These are phyloP conservation scores for Boletus subcaerulescens DNA, from an alignment of 768 basidiomycete species.

Conservation along the genomic window DNA sequence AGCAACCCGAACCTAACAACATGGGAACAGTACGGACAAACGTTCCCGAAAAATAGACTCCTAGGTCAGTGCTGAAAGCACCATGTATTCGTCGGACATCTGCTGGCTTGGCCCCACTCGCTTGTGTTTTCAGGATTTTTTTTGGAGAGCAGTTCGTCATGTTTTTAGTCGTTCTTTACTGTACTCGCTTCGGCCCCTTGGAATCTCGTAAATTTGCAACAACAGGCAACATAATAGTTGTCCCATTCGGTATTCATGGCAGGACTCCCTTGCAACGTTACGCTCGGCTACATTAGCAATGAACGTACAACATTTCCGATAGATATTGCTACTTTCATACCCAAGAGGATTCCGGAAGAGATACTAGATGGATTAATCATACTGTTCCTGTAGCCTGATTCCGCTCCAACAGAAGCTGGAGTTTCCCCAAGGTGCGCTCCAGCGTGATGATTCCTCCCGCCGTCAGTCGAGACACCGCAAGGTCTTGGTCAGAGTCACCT, in stretches of 20 bases:
- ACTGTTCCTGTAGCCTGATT: slow-evolving; percentile 11
- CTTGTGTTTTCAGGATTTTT: slow-evolving; percentile 14
- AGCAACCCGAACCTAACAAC: slow-evolving; percentile 78
- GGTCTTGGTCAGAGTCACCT: slow-evolving; percentile 33
- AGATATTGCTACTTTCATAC: slow-evolving; percentile 24
- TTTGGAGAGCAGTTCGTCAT: slow-evolving; percentile 10
- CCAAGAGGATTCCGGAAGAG: slow-evolving; percentile 13
- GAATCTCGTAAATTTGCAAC: neutral
- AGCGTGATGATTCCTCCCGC: slow-evolving; percentile 77
- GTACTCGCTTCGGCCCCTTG: slow-evolving; percentile 10
- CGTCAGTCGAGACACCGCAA: slow-evolving; percentile 72
- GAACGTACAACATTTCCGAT: slow-evolving; percentile 29
- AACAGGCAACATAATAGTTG: slow-evolving; percentile 4
- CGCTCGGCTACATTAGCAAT: slow-evolving; percentile 18
- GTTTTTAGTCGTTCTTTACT: slow-evolving; percentile 21
- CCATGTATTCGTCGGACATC: slow-evolving; percentile 5
- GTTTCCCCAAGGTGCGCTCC: slow-evolving; percentile 67
- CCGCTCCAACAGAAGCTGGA: slow-evolving; percentile 45
- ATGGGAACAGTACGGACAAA: slow-evolving; percentile 61
- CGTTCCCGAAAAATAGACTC: slow-evolving; percentile 66
- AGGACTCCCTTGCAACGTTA: slow-evolving; percentile 4
- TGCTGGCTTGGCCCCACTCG: neutral
- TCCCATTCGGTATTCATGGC: neutral
- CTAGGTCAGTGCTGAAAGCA: slow-evolving; percentile 52
- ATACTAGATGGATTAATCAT: slow-evolving; percentile 15